Evolutionary conservation across 2,329 filamentous ascomycete genomes (phyloP), one percentile per base, ranked within the genome.

Genomic region (Cordyceps cateniannulata): DNA sequence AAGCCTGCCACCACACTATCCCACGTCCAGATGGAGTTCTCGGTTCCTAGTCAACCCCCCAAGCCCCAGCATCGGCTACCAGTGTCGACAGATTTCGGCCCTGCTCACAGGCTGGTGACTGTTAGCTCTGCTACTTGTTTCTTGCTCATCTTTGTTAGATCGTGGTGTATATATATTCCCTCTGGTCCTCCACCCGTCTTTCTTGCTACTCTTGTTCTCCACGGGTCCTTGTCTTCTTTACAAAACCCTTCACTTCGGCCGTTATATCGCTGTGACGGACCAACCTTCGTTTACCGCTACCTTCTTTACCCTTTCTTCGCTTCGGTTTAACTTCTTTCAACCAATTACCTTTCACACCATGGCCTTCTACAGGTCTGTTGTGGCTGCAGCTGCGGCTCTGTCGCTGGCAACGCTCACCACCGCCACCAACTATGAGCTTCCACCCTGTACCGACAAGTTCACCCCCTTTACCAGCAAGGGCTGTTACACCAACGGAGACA

Each of bases 381-480:
- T 71, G 59, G 59, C 59, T 64, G 74, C 73, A 53, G 64, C 74
- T 61, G 75, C 72, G 68, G 74, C 74, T 20, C 66, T 76, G 57
- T 69, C 75, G 51, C 64, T 80, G 62, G 65, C 74, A 59, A 69
- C 70, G 29, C 63, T 67, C 57, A 72, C 73, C 48, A 69, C 72
- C 22, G 79, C 78, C 48, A 75, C 72, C 71, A 75, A 78, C 65
- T 66, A 75, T 49, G 72, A 79, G 62, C 71, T 79, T 8, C 79
- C 79, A 20, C 68, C 77, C 9, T 82, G 79, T 65, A 67, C 75
- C 5, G 68, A 73, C 16, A 68, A 74, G 29, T 81, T 78, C 70
- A 72, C 76, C 64, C 79, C 80, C 1, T 82, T 78, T 63, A 72
- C 77, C 59, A 77, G 76, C 66, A 69, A 73, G n/a, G 80, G 80